Base-by-base conservation (phyloP, 768 basidiomycete species). In the Auricularia cornea region DNA sequence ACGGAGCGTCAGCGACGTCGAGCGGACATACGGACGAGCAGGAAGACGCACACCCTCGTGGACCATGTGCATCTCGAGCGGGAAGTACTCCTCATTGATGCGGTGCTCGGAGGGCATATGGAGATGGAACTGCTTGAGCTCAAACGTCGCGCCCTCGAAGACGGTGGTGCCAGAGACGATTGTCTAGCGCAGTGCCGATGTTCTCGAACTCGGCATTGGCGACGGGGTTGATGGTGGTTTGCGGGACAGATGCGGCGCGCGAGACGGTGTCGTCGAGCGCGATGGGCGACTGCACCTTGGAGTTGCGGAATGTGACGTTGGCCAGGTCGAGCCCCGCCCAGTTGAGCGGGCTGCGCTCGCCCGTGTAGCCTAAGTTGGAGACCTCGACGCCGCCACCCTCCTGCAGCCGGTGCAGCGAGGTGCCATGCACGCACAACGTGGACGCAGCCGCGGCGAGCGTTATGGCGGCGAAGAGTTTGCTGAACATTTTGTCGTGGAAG, bases 31-130 rank as follows among this genome's bases (percentile, higher is more conserved):
- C n/a, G n/a, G 23, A 18, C 6, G 44, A 48, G 23, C 11, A 5
- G 2, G 44, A 48, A 20, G 44, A 48, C 44, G 44, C 23, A 48
- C 44, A 10, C 18, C 54, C 54, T 57, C 54, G 54, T 57, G 54
- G 28, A 57, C 54, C 54, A 57, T 57, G 28, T 57, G 54, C 18
- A 57, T 31, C 54, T 57, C 54, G 28, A 57, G 54, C 26, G 54
- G 54, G 54, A 57, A 57, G 54, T 57, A 57, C 54, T 57, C 54
- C 28, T 31, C 30, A 20, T 57, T 57, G 54, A 57, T 57, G 26
- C 54, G 54, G 54, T 57, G 54, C 54, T 57, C 54, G 54, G 26
- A 28, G 16, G 54, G 54, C 12, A 26, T 57, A 26, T 57, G 54
- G 18, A 57, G 16, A 20, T 57, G 54, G 54, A 57, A 57, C 54